Percentiles rank a stretch among this genome's conserved stretches.
These are phyloP conservation scores for Puccinia brachypodii DNA, from an alignment of 1,284 basidiomycete genomes.

Conservation along the genomic window DNA sequence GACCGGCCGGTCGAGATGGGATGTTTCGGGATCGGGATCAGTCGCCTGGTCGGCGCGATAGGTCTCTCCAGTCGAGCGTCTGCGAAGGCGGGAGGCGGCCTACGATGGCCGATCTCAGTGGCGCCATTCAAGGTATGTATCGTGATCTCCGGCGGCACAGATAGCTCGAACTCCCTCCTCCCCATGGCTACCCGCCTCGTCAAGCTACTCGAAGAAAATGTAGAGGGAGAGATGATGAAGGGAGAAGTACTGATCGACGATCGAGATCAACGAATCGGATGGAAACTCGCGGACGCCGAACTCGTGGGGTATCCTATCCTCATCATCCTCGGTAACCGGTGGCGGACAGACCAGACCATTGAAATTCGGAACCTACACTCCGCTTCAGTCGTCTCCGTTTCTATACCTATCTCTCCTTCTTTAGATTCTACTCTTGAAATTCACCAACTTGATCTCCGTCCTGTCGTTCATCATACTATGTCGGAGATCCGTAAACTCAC, in stretches of 20 bases:
- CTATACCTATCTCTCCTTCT: not conserved
- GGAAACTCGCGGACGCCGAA: conserved; percentile 56
- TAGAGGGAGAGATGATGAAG: not conserved
- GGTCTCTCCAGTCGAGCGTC: conserved; percentile 51
- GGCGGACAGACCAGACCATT: conserved; percentile 50
- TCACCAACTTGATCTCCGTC: not conserved
- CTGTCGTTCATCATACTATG: not conserved
- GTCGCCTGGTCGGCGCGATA: conserved; percentile 56
- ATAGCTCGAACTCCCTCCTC: not conserved
- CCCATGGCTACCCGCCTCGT: not conserved
- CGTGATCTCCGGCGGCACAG: conserved; percentile 43
- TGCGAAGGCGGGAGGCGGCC: conserved; percentile 43
- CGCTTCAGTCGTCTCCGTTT: not conserved
- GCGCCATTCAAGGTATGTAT: conserved; percentile 54
- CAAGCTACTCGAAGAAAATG: not conserved
- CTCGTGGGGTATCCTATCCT: conserved; percentile 55
- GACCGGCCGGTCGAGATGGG: conserved; percentile 57
- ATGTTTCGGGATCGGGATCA: conserved; percentile 58
- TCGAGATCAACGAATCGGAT: conserved; percentile 52
- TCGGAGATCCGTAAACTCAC: not conserved
- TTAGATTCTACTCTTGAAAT: not conserved
- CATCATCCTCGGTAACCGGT: conserved; percentile 55
- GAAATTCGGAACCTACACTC: conserved; percentile 49
- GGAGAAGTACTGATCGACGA: conserved; percentile 56
- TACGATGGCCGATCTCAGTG: conserved; percentile 54